Conservation (phyloP, 1,284 basidiomycete species). For the Rhodotorula sp. region DNA sequence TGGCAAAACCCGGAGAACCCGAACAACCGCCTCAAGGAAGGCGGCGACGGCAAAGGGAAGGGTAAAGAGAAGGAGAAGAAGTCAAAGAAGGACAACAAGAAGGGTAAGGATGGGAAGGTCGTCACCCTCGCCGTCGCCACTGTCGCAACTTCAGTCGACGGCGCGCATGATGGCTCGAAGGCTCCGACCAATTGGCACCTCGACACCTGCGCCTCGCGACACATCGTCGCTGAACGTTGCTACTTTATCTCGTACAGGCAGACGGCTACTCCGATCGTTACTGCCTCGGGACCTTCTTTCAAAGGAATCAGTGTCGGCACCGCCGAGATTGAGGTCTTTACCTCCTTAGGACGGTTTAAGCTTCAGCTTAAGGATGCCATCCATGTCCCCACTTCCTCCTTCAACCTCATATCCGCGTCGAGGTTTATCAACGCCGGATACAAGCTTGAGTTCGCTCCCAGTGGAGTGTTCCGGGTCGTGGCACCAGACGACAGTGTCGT, state of each 20-base stretch:
- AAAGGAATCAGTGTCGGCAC: background rate
- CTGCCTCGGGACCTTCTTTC: background rate
- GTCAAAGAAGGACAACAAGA: background rate
- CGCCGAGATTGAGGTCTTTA: background rate
- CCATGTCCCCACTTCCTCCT: background rate
- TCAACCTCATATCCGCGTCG: conserved; percentile 5
- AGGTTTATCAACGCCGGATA: background rate
- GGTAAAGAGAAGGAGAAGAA: background rate
- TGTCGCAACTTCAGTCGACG: background rate
- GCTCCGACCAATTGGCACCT: background rate
- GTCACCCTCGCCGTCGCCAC: background rate
- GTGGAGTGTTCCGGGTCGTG: background rate
- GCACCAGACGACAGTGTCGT: background rate
- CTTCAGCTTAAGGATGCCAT: background rate
- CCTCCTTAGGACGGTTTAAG: background rate
- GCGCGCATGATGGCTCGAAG: background rate
- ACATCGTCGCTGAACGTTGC: background rate
- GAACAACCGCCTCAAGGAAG: background rate
- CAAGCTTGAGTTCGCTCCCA: background rate
- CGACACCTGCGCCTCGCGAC: background rate
- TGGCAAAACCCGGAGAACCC: background rate
- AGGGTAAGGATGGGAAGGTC: background rate
- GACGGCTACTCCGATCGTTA: background rate
- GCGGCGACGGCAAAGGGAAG: too few species aligned
- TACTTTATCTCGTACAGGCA: background rate